phyloP scores from a whole-genome alignment of 2,329 filamentous ascomycete species.

The Colletotrichum phormii region DNA sequence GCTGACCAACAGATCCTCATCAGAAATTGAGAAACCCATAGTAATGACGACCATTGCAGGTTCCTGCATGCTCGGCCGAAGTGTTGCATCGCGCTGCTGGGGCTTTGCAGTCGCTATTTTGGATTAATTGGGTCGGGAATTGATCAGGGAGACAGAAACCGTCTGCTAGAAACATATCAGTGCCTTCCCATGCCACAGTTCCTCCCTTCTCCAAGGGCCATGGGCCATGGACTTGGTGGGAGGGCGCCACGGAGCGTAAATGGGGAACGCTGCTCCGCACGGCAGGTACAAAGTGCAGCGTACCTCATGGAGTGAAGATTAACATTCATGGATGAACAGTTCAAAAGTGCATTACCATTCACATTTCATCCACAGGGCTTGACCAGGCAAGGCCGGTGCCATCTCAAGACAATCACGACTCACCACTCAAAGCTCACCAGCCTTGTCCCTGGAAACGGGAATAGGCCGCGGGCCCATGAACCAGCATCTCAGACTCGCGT shows the following conservation, averaged over 20 bases:
- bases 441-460: background rate
- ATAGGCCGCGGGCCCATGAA: background rate
- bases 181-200: constrained; percentile 10
- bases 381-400: background rate
- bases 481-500: constrained; percentile 2
- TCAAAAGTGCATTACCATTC: background rate
- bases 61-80: constrained; percentile 1
- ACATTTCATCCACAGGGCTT: background rate
- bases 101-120: constrained; percentile 15
- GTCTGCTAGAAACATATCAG: constrained; percentile 28
- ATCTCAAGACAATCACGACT: constrained; percentile 14
- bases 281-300: background rate
- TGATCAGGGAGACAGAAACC: constrained; percentile 16
- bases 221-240: background rate
- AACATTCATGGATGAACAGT: background rate
- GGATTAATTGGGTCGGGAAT: constrained; percentile 11
- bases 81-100: constrained; percentile 1
- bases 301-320: background rate
- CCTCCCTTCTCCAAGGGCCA: constrained; percentile 5
- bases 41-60: background rate
- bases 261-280: background rate
- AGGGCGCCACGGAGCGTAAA: background rate
- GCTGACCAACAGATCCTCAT: background rate
- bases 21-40: background rate
- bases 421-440: background rate